A percentile compares a stretch with the other conserved stretches of the same genome.
Evolutionary conservation across 306 rosid genomes (phyloP).

Genomic region (Sicyos baderoa): DNA sequence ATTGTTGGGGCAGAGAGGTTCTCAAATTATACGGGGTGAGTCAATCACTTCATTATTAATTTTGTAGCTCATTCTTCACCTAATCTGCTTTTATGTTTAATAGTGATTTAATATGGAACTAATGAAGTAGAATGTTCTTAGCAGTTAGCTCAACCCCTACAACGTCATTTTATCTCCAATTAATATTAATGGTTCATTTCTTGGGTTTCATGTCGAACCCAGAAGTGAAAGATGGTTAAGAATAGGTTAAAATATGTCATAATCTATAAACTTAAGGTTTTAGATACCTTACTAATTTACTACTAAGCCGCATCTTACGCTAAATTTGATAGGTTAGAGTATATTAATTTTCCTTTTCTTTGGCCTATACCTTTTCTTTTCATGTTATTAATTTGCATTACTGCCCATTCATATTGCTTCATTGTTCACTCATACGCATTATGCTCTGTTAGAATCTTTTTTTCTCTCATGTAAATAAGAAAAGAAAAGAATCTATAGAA

Average conservation of each 20-base stretch:
- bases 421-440: neutral
- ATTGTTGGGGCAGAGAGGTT: constrained; percentile 83
- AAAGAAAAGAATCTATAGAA: neutral
- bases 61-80: neutral
- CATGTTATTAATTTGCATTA: neutral
- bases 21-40: constrained; percentile 85
- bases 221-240: neutral
- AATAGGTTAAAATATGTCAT: neutral
- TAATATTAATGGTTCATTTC: neutral
- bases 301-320: neutral
- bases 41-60: neutral
- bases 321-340: neutral
- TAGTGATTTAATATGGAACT: neutral
- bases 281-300: neutral
- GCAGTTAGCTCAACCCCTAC: neutral
- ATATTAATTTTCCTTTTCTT: neutral
- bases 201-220: neutral
- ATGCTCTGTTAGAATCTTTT: neutral
- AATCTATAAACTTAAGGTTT: neutral
- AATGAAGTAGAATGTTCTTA: neutral
- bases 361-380: neutral
- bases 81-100: neutral
- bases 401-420: neutral
- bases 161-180: neutral
- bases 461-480: neutral